Evolutionary conservation across 163 green algal genomes (phyloP).

Genomic region (Chlorella variabilis): DNA sequence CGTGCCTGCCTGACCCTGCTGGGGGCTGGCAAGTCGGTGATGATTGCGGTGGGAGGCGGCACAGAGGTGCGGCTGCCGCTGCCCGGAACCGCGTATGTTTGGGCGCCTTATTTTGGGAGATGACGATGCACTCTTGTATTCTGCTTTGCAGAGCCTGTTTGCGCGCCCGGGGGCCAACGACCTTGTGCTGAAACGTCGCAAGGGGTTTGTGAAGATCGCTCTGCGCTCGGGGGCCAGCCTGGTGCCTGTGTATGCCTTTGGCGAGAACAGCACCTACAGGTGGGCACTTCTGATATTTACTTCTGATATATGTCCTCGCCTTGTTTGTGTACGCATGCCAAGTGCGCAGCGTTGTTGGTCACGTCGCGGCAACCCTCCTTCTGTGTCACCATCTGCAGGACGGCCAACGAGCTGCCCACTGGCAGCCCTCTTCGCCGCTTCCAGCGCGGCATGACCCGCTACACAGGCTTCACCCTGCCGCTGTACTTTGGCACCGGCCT

Average conservation of each 20-base stretch:
- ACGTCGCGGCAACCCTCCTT: too few species aligned
- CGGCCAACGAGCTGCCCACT: constrained; percentile 27
- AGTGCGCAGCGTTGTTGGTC: neutral
- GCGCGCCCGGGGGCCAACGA: constrained; percentile 51
- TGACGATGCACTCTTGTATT: neutral
- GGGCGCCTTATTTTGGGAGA: too few species aligned
- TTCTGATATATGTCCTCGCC: neutral
- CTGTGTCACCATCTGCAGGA: neutral
- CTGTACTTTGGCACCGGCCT: constrained; percentile 39
- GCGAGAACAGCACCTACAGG: constrained; percentile 13
- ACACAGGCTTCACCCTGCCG: constrained; percentile 17
- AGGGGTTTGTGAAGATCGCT: constrained; percentile 68
- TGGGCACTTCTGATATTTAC: too few species aligned
- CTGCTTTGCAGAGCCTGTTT: constrained; percentile 43
- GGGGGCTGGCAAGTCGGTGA: constrained; percentile 45
- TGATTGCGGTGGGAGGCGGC: constrained; percentile 57
- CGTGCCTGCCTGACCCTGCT: constrained; percentile 43
- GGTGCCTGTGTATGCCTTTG: constrained; percentile 75
- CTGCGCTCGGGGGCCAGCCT: constrained; percentile 67
- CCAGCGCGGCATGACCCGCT: constrained; percentile 31
- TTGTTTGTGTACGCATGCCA: too few species aligned
- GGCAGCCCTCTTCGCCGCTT: constrained; percentile 16
- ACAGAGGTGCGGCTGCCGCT: constrained; percentile 14
- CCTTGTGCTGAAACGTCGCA: constrained; percentile 65
- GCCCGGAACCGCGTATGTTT: neutral